Conservation (phyloP, 1,139 yeast species). For the Scheffersomyces titani region DNA sequence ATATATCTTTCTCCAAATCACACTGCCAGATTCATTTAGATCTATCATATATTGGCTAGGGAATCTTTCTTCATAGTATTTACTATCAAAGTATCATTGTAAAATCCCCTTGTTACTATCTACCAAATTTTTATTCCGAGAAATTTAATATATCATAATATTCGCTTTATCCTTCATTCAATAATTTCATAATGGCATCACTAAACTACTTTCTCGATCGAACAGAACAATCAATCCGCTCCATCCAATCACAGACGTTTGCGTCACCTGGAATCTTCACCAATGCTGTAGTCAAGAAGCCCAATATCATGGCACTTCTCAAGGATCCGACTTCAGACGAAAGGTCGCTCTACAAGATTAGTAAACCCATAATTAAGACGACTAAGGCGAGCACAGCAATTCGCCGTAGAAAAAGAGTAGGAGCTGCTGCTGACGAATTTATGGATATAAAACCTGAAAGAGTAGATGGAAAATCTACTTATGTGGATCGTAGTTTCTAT, state of each 20-base stretch:
- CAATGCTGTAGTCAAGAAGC: constrained; percentile 57
- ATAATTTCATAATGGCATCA: constrained; percentile 7
- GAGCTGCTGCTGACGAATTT: constrained; percentile 4
- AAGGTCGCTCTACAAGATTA: constrained; percentile 47
- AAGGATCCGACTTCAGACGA: constrained; percentile 63
- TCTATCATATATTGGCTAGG: too few relatives aligned
- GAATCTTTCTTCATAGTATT: too few relatives aligned
- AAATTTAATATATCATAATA: too few relatives aligned
- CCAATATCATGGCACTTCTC: constrained; percentile 58
- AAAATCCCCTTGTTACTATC: too few relatives aligned
- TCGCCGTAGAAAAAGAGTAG: not conserved
- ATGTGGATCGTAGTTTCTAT: constrained; percentile 22
- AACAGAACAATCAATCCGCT: constrained; percentile 17
- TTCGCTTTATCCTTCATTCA: not conserved
- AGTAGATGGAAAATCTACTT: constrained; percentile 38
- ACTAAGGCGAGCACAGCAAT: not conserved
- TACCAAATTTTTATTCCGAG: too few relatives aligned
- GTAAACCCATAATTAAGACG: constrained; percentile 7
- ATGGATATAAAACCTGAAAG: constrained; percentile 30
- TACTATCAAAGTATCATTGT: too few relatives aligned
- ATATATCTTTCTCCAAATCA: too few relatives aligned
- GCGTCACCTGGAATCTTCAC: constrained; percentile 63
- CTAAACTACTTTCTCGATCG: constrained; percentile 14
- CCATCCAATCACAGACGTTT: constrained; percentile 41
- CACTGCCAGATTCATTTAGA: too few relatives aligned